phyloP scores from a whole-genome alignment of 2,329 filamentous ascomycete genomes.

The Trichophyton schoenleinii region DNA sequence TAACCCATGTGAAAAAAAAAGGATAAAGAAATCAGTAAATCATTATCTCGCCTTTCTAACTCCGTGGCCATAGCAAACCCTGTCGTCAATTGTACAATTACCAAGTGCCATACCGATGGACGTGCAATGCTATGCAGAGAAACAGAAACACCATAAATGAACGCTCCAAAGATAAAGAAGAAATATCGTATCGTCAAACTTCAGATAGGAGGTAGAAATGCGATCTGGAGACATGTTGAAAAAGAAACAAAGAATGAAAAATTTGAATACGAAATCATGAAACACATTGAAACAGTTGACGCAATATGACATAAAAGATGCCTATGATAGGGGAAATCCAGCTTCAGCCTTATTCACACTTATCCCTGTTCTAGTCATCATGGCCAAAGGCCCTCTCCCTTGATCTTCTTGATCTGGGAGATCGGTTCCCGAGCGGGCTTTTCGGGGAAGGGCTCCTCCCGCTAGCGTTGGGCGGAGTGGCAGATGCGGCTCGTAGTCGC shows the following conservation, averaged over 20 bases:
- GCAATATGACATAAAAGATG: neutral
- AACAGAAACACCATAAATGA: neutral
- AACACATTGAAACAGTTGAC: neutral
- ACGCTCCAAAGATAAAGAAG: neutral
- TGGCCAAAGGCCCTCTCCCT: neutral
- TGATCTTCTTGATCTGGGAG: neutral
- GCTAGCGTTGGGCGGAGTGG: neutral
- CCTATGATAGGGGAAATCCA: neutral
- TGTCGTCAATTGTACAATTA: constrained; percentile 5
- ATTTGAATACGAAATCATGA: neutral
- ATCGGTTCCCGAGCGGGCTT: neutral
- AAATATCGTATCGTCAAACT: neutral
- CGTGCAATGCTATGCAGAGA: constrained; percentile 2
- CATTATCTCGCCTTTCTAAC: neutral
- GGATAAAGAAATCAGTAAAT: neutral
- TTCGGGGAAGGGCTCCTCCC: neutral
- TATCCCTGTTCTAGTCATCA: neutral
- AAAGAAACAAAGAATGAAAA: neutral
- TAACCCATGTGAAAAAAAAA: neutral
- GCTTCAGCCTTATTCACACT: neutral
- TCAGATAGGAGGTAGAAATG: neutral
- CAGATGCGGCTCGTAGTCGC: constrained; percentile 2
- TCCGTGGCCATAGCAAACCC: constrained; percentile 1
- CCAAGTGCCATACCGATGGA: neutral
- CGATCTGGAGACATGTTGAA: neutral